Evolutionary conservation across 805 yeast species (phyloP), one percentile per base, ranked within the genome.

Genomic region (Teunomyces barrocoloradensis): DNA sequence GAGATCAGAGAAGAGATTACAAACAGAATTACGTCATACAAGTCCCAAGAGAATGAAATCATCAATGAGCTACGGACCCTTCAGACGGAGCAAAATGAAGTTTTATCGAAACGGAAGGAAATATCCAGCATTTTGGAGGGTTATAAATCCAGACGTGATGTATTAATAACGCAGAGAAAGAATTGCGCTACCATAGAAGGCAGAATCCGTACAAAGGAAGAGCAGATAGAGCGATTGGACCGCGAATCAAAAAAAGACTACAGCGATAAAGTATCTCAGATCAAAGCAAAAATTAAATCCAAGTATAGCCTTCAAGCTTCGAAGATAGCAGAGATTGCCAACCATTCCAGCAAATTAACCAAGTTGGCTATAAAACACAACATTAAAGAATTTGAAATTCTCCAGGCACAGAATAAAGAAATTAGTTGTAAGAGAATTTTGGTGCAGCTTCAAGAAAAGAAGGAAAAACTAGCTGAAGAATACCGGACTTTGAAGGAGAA

Each of bases 241-340:
- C 53, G 55, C 0, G 79, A 75, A 43, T 60, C 78, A 1, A 60
- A 59, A 21, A 64, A 60, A 44, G 83, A 80, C 53, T 70, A 73
- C 43, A 61, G 73, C 3, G 65, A 64, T 3, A 74, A 72, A 45
- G 71, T 73, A 4, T 57, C 57, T 12, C 64, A 61, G 7, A 58
- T 70, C 9, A 69, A 72, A 37, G 36, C 42, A 1, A 56, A 60
- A 42, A 57, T 72, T 7, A 47, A 53, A 17, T 57, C 55, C 10
- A 54, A 54, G 37, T 60, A 61, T 45, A n/a, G 38, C 6, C 41
- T 49, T 40, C 35, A 44, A 47, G 34, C 65, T 58, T 27, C 50
- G 47, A 30, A 51, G 2, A 59, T 66, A 36, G 35, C 43, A 2
- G 49, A 63, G 13, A 51, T 63, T 3, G 66, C 74, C 6, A 45